Evolutionary conservation across 2,329 filamentous ascomycete genomes (phyloP).

Genomic region (Ceratocystis destructans): DNA sequence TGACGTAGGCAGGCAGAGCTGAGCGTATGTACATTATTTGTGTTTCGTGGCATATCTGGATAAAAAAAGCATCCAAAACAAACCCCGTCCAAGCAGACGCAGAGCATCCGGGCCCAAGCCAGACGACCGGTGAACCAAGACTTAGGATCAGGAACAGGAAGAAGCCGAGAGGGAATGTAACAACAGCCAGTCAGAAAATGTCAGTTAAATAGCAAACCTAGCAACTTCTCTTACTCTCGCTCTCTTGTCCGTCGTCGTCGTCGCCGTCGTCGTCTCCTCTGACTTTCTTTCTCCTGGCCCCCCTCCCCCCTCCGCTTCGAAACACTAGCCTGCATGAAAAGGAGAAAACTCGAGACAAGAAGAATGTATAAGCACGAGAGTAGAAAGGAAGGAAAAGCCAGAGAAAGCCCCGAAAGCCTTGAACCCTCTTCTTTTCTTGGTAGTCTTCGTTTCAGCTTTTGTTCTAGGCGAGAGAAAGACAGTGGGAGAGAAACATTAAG

Average conservation of each 20-base stretch:
- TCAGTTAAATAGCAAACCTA: not conserved
- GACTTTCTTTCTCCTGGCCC: not conserved
- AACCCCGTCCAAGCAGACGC: not conserved
- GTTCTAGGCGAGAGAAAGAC: not conserved
- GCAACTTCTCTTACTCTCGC: not conserved
- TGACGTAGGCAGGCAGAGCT: too few relatives aligned
- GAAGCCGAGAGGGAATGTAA: not conserved
- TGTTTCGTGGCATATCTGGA: too few relatives aligned
- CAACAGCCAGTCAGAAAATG: not conserved
- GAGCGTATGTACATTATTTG: too few relatives aligned
- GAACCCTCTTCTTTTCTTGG: not conserved
- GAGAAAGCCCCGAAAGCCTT: not conserved
- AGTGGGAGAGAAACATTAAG: too few relatives aligned
- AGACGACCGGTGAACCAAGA: not conserved
- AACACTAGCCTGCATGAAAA: constrained; percentile 4
- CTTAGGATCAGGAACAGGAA: not conserved
- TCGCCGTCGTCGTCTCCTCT: not conserved
- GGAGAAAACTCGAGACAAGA: not conserved
- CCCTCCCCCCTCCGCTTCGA: not conserved
- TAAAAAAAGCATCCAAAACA: too few relatives aligned
- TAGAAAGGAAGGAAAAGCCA: not conserved
- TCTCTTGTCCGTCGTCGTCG: not conserved
- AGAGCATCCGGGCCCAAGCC: too few relatives aligned
- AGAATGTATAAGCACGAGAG: not conserved
- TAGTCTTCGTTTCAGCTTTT: not conserved